These are phyloP conservation scores for Chlorella sp. DNA, from an alignment of 139 green algal species.

Conservation along the genomic window DNA sequence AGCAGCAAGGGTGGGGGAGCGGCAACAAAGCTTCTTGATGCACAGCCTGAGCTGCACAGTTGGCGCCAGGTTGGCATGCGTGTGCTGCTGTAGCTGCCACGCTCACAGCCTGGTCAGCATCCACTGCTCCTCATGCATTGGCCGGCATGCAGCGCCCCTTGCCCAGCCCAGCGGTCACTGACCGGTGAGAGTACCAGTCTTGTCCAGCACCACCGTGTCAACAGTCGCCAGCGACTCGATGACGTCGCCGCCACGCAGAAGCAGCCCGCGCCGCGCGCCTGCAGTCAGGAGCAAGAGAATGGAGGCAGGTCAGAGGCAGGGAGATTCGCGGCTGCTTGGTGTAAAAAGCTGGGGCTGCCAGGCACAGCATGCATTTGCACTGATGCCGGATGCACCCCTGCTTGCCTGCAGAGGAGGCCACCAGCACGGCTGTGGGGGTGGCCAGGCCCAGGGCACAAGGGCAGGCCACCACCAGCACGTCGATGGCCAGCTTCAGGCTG, in stretches of 20 bases:
- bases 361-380: too few species aligned
- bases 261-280: constrained; percentile 79
- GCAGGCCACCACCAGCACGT: constrained; percentile 97
- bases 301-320: neutral
- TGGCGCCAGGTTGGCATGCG: too few species aligned
- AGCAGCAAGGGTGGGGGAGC: neutral
- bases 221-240: constrained; percentile 84
- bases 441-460: constrained; percentile 97
- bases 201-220: constrained; percentile 93
- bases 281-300: neutral
- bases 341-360: too few species aligned
- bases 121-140: too few species aligned
- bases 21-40: too few species aligned
- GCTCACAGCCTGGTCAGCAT: neutral
- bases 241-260: constrained; percentile 91
- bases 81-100: neutral
- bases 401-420: constrained; percentile 73
- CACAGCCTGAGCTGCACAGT: too few species aligned
- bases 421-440: constrained; percentile 95
- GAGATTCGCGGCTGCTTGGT: too few species aligned
- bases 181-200: constrained; percentile 95
- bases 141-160: too few species aligned
- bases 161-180: constrained; percentile 48
- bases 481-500: constrained; percentile 84
- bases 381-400: too few species aligned